phyloP scores from a whole-genome alignment of 495 filamentous ascomycete genomes.

The Penicillium coprophilum region DNA sequence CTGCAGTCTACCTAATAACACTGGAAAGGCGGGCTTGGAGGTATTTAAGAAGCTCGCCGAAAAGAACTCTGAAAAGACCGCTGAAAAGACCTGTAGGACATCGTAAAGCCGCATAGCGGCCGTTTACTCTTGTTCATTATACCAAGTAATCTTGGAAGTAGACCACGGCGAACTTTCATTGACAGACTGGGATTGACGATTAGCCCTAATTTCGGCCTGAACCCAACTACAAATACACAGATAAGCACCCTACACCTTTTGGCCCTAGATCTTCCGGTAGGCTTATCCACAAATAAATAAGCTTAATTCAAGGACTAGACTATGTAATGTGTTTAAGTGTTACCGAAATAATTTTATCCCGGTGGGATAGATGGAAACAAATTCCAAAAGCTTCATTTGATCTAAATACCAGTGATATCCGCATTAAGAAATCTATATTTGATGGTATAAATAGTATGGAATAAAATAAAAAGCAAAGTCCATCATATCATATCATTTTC shows the following conservation, averaged over 20 bases:
- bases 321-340: too few relatives aligned
- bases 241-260: neutral
- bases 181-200: neutral
- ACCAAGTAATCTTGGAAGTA: neutral
- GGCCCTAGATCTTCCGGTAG: neutral
- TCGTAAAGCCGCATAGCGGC: too few relatives aligned
- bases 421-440: slow-evolving; percentile 9
- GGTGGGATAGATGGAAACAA: neutral
- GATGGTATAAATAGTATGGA: neutral
- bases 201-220: neutral
- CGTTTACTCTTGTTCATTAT: neutral
- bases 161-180: neutral
- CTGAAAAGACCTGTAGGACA: too few relatives aligned
- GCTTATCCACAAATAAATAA: neutral
- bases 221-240: neutral
- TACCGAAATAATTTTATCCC: neutral
- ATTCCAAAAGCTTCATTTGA: slow-evolving; percentile 1
- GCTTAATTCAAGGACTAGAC: neutral
- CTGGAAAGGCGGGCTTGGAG: too few relatives aligned
- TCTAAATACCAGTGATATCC: slow-evolving; percentile 2
- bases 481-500: slow-evolving; percentile 13
- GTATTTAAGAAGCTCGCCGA: too few relatives aligned
- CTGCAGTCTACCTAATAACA: too few relatives aligned
- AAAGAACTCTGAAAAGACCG: too few relatives aligned
- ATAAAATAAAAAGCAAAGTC: slow-evolving; percentile 8